Base-by-base conservation (phyloP, 805 yeast species). In the Clavispora vitiphila region DNA sequence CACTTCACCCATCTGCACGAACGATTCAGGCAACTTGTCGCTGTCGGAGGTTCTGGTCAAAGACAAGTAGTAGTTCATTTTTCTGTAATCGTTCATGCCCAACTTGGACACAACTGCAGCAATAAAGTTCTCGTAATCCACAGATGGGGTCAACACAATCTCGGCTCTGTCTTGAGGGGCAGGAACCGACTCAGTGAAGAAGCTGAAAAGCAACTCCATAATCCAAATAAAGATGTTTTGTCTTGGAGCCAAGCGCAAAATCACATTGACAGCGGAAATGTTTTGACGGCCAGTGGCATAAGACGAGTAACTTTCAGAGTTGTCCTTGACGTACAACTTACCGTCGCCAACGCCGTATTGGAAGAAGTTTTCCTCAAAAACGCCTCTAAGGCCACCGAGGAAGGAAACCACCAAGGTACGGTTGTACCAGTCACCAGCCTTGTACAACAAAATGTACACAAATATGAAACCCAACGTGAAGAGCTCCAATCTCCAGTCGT, bases 231-330 rank as follows among this genome's bases (percentile, higher is more conserved):
- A 69, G 22, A 83, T 54, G 64, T 90, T 91, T 61, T 87, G 90
- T 70, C 98, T 83, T 46, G 95, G 79, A 47, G 78, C 71, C 62
- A 90, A 71, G 42, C 74, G 75, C 59, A 89, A 71, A 48, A 74
- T 78, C 36, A 83, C 71, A 43, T 74, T 66, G 43, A 89, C 65
- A 42, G 77, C 72, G 46, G 79, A 79, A 46, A 93, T 74, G 61
- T 87, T 83, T 44, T 78, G 69, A 62, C 99, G 81, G 47, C 99
- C 99, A 43, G 96, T 77, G 34, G 96, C 95, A 60, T 87, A 93
- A 27, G 86, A 71, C 70, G 75, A 64, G 62, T 64, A 87, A 45
- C 72, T 68, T 53, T 83, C 81, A 20, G 81, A 67, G 37, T 80
- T 76, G 57, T 84, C 95, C 60, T 77, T 74, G 51, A 80, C 69